A percentile compares a stretch with the other conserved stretches of the same genome.
These are phyloP conservation scores for Arthrobotrys musiformis DNA, from an alignment of 2,329 filamentous ascomycete species.

Conservation along the genomic window DNA sequence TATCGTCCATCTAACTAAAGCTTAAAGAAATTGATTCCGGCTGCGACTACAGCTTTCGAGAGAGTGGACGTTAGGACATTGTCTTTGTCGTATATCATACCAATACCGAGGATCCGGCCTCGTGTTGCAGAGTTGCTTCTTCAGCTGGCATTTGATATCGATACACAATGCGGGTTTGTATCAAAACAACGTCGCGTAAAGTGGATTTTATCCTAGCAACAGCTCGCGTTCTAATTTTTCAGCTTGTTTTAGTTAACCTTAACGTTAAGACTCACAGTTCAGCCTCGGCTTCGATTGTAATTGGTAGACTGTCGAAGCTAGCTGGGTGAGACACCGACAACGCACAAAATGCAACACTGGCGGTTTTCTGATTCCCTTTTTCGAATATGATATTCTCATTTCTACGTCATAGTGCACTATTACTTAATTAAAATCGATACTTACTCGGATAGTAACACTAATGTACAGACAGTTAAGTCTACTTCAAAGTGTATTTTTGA, in stretches of 20 bases:
- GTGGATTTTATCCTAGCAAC: slow-evolving; percentile 14
- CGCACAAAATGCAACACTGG: slow-evolving; percentile 13
- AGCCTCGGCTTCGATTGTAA: background rate
- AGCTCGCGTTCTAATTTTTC: background rate
- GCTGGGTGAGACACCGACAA: slow-evolving; percentile 7
- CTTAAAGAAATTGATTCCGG: no score
- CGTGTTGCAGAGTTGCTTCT: background rate
- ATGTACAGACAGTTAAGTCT: no score
- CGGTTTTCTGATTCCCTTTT: background rate
- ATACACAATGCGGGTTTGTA: background rate
- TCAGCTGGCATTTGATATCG: background rate
- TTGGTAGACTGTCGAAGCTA: background rate
- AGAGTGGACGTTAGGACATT: background rate
- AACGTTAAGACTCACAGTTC: background rate
- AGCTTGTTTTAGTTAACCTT: background rate
- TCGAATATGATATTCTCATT: background rate
- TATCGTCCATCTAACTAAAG: no score
- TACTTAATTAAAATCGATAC: no score
- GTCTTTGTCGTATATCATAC: background rate
- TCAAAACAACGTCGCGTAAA: background rate
- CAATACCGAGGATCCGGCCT: background rate
- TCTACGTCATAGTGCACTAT: background rate
- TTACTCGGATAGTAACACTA: no score
- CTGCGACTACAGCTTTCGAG: background rate
- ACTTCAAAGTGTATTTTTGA: no score